Percentiles rank a stretch among this genome's conserved stretches.
Conservation (phyloP, 1,284 basidiomycete genomes). For the Cutaneotrichosporon sp. region DNA sequence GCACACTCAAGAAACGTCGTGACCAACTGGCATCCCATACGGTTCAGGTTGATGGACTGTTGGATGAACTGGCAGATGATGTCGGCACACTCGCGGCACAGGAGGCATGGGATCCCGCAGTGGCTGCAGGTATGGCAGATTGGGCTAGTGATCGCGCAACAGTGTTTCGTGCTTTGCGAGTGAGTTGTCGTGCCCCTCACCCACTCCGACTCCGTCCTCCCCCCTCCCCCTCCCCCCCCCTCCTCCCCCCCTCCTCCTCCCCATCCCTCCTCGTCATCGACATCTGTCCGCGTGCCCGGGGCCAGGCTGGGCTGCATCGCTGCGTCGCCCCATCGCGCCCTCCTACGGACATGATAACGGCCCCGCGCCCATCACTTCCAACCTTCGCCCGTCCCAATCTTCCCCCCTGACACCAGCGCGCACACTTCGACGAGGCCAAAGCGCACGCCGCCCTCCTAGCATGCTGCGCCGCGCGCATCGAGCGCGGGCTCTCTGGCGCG, state of each 20-base stretch:
- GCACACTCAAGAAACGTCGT: constrained; percentile 15
- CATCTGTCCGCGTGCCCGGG: no score
- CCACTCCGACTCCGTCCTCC: not conserved
- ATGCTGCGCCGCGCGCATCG: constrained; percentile 29
- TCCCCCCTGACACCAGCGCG: constrained; percentile 28
- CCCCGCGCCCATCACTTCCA: no score
- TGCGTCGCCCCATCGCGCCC: no score
- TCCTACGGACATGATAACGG: no score
- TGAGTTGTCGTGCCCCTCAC: constrained; percentile 24
- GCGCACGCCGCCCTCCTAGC: constrained; percentile 34
- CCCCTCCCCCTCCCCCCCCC: no score
- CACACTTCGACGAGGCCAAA: constrained; percentile 39
- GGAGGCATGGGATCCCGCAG: constrained; percentile 44
- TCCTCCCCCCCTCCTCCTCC: not conserved
- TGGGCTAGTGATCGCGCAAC: constrained; percentile 44
- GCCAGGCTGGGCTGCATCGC: no score
- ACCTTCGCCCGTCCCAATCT: no score
- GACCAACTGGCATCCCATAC: constrained; percentile 39
- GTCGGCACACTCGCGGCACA: constrained; percentile 39
- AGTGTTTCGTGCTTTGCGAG: constrained; percentile 47
- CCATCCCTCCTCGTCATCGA: no score
- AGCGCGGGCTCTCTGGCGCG: constrained; percentile 30
- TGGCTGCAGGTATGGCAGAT: constrained; percentile 35
- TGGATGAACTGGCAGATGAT: constrained; percentile 39
- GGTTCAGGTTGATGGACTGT: constrained; percentile 31